Evolutionary conservation across 768 basidiomycete species (phyloP).

Genomic region (Mycena capillaripes): DNA sequence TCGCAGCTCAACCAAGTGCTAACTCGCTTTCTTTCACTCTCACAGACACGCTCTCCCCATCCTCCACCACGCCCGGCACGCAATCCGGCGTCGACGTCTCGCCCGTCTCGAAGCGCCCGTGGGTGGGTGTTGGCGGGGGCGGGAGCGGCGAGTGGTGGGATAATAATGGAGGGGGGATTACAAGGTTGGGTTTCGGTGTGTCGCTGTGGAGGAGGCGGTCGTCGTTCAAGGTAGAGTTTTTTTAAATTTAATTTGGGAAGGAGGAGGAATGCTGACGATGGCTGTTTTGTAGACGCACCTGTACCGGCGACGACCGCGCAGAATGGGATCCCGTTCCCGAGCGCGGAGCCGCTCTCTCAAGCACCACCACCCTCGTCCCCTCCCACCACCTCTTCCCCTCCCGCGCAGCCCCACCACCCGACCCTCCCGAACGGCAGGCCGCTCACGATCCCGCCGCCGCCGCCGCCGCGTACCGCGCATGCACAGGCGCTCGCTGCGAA

Average conservation of each 20-base stretch:
- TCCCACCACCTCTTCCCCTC: background rate
- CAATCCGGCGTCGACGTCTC: background rate
- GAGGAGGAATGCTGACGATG: background rate
- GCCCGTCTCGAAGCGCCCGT: background rate
- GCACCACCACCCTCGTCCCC: background rate
- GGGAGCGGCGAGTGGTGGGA: conserved; percentile 91
- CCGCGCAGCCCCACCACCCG: background rate
- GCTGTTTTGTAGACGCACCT: background rate
- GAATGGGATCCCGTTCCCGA: conserved; percentile 21
- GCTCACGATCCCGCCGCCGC: conserved; percentile 15
- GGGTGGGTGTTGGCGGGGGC: conserved; percentile 33
- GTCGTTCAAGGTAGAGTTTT: too few species aligned
- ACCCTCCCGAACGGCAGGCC: too few species aligned
- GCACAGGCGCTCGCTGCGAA: conserved; percentile 36
- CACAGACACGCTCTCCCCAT: background rate
- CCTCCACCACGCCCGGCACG: background rate
- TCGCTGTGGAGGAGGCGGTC: background rate
- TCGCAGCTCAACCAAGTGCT: background rate
- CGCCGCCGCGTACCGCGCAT: conserved; percentile 32
- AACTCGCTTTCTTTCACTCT: too few species aligned
- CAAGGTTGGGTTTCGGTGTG: conserved; percentile 71
- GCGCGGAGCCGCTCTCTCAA: background rate
- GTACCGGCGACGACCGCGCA: background rate
- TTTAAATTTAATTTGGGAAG: too few species aligned
- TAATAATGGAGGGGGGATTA: conserved; percentile 89